phyloP scores from a whole-genome alignment of 2,329 filamentous ascomycete genomes.

The Arthroderma sp. region DNA sequence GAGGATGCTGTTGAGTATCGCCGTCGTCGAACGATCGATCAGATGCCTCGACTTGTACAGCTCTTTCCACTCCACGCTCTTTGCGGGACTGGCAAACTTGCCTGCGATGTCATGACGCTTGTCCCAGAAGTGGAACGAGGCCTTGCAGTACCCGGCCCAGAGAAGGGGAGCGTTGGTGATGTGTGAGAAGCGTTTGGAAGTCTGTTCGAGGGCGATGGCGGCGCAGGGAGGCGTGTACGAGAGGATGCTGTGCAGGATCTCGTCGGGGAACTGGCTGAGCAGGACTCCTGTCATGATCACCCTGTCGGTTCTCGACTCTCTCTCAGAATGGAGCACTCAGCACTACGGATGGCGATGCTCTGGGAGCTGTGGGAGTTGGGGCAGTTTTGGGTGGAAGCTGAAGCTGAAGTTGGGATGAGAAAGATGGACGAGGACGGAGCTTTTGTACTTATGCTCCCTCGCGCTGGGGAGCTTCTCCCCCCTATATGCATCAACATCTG shows the following conservation, averaged over 20 bases:
- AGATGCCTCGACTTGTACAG: slow-evolving; percentile 49
- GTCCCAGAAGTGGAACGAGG: slow-evolving; percentile 64
- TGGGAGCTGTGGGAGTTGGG: no score
- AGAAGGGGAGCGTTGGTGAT: slow-evolving; percentile 61
- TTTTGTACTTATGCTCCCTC: no score
- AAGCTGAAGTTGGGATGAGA: not conserved
- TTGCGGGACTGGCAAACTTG: slow-evolving; percentile 44
- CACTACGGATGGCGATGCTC: not conserved
- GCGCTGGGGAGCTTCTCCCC: not conserved
- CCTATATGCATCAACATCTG: no score
- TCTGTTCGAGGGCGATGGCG: slow-evolving; percentile 43
- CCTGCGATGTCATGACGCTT: slow-evolving; percentile 47
- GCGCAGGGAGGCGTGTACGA: slow-evolving; percentile 44
- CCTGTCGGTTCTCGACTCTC: not conserved
- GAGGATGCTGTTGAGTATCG: slow-evolving; percentile 57
- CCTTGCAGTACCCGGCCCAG: slow-evolving; percentile 65
- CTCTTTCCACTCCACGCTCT: slow-evolving; percentile 59
- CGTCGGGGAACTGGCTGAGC: slow-evolving; percentile 47
- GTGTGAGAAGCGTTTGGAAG: slow-evolving; percentile 52
- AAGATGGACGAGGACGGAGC: not conserved
- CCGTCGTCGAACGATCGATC: slow-evolving; percentile 42
- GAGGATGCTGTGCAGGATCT: slow-evolving; percentile 72
- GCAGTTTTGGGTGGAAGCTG: no score
- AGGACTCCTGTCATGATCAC: not conserved
- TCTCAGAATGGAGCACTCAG: no score